Base-by-base conservation (phyloP, 2,329 filamentous ascomycete genomes). In the Colletotrichum sp. region DNA sequence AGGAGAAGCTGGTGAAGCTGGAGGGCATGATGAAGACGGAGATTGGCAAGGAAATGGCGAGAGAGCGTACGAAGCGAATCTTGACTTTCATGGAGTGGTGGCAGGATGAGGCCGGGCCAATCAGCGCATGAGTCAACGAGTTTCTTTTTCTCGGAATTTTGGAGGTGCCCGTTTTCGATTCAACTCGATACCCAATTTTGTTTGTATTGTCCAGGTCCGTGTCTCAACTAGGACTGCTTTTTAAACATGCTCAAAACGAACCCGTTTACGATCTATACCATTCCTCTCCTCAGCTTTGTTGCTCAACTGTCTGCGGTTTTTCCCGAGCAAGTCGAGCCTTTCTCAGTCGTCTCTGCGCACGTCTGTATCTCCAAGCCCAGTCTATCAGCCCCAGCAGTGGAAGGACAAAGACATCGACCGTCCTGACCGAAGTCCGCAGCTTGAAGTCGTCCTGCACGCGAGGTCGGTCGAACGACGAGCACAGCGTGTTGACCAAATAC, bases 1-100 rank as follows among this genome's bases (percentile, higher is more conserved):
- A 91, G 55, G 93, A 94, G 67, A 97, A 97, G 86, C 85, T 97
- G 76, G 84, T 95, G 77, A 88, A 86, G 79, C 81, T 98, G 26
- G 91, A 88, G 79, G 85, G 84, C 16, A 90, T 92, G 89, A 92
- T 92, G 90, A 93, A 93, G 87, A 93, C 92, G 69, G 86, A 84
- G 0, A 85, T 87, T 26, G 92, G 92, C 7, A 85, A 85, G 78
- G 82, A 83, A 78, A 81, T 93, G 83, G 91, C 91, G 1, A 84
- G 78, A 76, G 87, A 89, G 80, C 85, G 90, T 80, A 91, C 89
- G 1, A 84, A 87, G 78, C 86, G 90, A 78, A 81, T 93, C 79
- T 80, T 81, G 72, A 78, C 83, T 64, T 91, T 93, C 81, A 87
- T 87, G 81, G 83, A 85, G 74, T 93, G 91, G 91, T 93, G 90